These are phyloP conservation scores for Cordyceps cateniannulata DNA, from an alignment of 2,329 filamentous ascomycete genomes.

Conservation along the genomic window DNA sequence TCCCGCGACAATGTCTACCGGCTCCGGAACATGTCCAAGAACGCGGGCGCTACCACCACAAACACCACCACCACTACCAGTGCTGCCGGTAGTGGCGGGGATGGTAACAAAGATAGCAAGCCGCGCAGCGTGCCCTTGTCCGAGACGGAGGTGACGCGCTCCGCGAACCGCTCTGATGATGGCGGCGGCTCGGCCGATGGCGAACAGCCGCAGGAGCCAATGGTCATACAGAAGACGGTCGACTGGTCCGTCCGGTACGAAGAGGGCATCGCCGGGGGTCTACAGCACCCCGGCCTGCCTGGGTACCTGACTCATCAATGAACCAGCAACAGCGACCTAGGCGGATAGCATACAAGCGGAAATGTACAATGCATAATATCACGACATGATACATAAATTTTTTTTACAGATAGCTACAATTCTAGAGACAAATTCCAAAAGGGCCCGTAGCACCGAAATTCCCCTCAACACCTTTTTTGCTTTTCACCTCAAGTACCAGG, in stretches of 20 bases:
- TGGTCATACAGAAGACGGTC: conserved; percentile 11
- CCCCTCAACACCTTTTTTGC: too few relatives aligned
- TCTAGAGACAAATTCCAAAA: too few relatives aligned
- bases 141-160: background rate
- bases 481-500: too few relatives aligned
- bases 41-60: background rate
- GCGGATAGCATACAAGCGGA: too few relatives aligned
- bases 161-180: background rate
- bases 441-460: too few relatives aligned
- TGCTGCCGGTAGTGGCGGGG: background rate
- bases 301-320: conserved; percentile 1
- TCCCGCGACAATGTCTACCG: conserved; percentile 7
- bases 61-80: background rate
- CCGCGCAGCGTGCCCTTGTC: background rate
- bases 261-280: background rate
- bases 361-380: too few relatives aligned
- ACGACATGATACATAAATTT: too few relatives aligned
- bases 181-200: background rate
- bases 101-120: background rate
- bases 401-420: too few relatives aligned
- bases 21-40: conserved; percentile 7
- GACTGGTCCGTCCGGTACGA: conserved; percentile 12
- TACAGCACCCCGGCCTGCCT: conserved; percentile 8
- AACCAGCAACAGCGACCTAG: background rate
- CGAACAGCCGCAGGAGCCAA: background rate